A percentile compares a stretch with the other conserved stretches of the same genome.
phyloP scores from a whole-genome alignment of 805 yeast genomes.

The Ogataea pignaliae region DNA sequence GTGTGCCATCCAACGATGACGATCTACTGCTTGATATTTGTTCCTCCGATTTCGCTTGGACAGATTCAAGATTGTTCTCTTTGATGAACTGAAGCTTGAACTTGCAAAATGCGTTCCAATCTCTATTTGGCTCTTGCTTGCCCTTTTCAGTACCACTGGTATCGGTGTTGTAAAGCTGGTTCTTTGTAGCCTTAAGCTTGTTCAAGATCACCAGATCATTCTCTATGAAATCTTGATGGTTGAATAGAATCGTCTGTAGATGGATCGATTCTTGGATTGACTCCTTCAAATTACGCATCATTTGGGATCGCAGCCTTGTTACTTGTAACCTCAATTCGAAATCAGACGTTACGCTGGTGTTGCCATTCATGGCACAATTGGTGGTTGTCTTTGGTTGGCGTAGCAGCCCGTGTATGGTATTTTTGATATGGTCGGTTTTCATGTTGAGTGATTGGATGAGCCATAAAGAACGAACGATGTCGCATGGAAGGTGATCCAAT shows the following conservation, averaged over 20 bases:
- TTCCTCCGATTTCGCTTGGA: background rate
- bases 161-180: background rate
- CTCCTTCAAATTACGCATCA: slow-evolving; percentile 22
- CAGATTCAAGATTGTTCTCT: background rate
- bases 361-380: no score
- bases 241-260: slow-evolving; percentile 12
- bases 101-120: slow-evolving; percentile 16
- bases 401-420: background rate
- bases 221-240: slow-evolving; percentile 19
- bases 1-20: no score
- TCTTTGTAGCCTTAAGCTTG: slow-evolving; percentile 13
- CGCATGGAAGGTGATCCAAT: slow-evolving; percentile 37
- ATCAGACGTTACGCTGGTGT: no score
- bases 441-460: slow-evolving; percentile 30
- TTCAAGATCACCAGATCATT: slow-evolving; percentile 25
- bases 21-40: background rate
- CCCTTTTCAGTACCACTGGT: background rate
- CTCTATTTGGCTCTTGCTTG: slow-evolving; percentile 2
- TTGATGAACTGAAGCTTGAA: slow-evolving; percentile 21
- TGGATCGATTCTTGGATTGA: slow-evolving; percentile 23
- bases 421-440: slow-evolving; percentile 13
- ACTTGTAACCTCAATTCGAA: background rate
- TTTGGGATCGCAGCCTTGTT: slow-evolving; percentile 4
- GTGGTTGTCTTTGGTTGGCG: no score
- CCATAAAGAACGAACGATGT: slow-evolving; percentile 34